Conservation (phyloP, 768 basidiomycete species). For the Rhizopogon rudus region DNA sequence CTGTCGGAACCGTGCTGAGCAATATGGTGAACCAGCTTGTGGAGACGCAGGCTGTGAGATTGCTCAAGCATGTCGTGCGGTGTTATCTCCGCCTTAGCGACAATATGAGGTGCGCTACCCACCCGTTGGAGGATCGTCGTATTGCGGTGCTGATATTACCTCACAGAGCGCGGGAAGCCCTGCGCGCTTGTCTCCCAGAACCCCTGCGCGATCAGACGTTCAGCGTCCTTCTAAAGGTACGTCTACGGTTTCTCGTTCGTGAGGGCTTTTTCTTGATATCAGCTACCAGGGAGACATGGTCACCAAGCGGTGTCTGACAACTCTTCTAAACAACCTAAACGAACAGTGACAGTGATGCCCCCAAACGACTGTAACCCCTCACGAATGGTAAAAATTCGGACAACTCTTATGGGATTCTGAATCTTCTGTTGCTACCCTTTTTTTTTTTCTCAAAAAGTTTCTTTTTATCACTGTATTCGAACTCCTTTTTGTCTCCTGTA, state of each 20-base stretch:
- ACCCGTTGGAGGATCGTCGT: too few species aligned
- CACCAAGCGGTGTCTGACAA: constrained; percentile 90
- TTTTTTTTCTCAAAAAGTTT: not conserved
- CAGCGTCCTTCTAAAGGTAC: constrained; percentile 81
- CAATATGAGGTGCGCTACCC: constrained; percentile 71
- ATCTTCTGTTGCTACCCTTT: not conserved
- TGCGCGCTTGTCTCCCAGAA: constrained; percentile 93
- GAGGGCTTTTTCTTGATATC: constrained; percentile 9
- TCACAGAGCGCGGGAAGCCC: constrained; percentile 85
- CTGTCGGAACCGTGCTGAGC: constrained; percentile 95
- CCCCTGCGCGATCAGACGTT: constrained; percentile 94
- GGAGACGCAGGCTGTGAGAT: constrained; percentile 93
- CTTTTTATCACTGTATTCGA: constrained; percentile 25
- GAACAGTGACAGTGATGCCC: constrained; percentile 51
- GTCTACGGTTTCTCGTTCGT: constrained; percentile 8
- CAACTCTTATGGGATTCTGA: not conserved
- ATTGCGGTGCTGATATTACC: constrained; percentile 6
- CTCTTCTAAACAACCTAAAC: constrained; percentile 82
- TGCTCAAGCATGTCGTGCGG: constrained; percentile 96
- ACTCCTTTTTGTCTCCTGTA: constrained; percentile 17
- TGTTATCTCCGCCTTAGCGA: constrained; percentile 96
- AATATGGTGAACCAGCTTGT: constrained; percentile 99
- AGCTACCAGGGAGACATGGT: constrained; percentile 85
- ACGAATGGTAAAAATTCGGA: not conserved
- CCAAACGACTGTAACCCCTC: not conserved